These are phyloP conservation scores for Mortierella claussenii DNA, from an alignment of 192 early-diverging fungal genomes.

Conservation along the genomic window DNA sequence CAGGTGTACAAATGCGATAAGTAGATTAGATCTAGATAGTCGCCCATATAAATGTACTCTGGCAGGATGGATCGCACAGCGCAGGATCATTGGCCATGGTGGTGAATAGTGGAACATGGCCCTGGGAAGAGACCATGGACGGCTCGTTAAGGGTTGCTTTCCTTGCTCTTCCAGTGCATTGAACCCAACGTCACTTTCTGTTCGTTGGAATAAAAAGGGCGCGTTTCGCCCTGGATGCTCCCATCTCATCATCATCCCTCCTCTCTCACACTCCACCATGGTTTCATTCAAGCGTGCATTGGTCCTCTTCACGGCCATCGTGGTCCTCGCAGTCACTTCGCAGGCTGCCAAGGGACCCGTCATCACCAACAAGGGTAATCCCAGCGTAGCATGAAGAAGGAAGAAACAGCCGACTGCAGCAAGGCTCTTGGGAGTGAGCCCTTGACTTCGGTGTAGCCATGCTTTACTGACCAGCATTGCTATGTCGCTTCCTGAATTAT, in stretches of 20 bases:
- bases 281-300: slow-evolving; percentile 46
- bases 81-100: no score
- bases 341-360: slow-evolving; percentile 69
- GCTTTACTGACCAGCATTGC: no score
- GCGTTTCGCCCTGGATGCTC: no score
- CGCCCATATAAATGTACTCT: neutral
- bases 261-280: slow-evolving; percentile 30
- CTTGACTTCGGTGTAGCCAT: no score
- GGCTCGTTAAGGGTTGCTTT: neutral
- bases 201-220: no score
- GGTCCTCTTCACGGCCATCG: slow-evolving; percentile 21
- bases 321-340: slow-evolving; percentile 24
- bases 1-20: no score
- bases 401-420: no score
- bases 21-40: neutral
- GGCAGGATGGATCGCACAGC: neutral
- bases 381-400: no score
- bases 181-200: neutral
- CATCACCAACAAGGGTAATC: slow-evolving; percentile 77
- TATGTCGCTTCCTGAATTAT: no score
- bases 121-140: no score
- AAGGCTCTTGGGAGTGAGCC: no score
- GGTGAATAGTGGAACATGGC: neutral
- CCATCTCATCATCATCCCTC: no score
- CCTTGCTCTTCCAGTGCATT: neutral